Base-by-base conservation (phyloP, 73 alveolate species). In the Diophrys sp. region DNA sequence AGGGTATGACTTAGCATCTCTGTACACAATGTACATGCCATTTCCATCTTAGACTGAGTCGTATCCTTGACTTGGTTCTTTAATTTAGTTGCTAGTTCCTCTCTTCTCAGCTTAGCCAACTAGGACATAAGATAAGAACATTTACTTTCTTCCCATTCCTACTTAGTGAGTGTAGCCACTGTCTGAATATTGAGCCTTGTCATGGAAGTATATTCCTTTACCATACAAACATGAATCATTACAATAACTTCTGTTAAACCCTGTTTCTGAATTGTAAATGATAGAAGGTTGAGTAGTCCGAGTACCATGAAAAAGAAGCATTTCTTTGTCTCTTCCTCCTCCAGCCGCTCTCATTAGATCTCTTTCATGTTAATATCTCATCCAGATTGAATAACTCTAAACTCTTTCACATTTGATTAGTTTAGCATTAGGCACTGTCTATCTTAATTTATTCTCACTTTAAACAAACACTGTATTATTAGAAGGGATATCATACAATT, bases 141-240 rank as follows among this genome's bases (percentile, higher is more conserved):
- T 44, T 44, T 1, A 29, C 29, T 1, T 70, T 80, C 14, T 5
- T 25, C 30, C 33, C 24, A 0, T 29, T 29, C 27, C 55, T 56
- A 18, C 5, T 0, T 24, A 14, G 71, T 77, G 55, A 23, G 71
- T 0, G 77, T 84, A 84, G 8, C 23, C 24, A n/a, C n/a, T n/a
- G 29, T 78, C 28, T 2, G 83, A 66, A 53, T 84, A 77, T 0
- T 54, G 1, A 0, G 80, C 68, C 14, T 55, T 84, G 14, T n/a
- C 33, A 23, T 85, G 82, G 56, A 84, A 84, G 77, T 84, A 84
- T 14, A 69, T 29, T 14, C 87, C 91, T 32, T 30, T 29, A n/a
- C 91, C 91, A 87, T 87, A 84, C 87, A 69, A 25, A 18, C 62
- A 44, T 69, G 87, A 87, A 14, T 29, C 71, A 14, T 54, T 55